These are phyloP conservation scores for Talaromyces stipitatus DNA, from an alignment of 495 filamentous ascomycete genomes.

Conservation along the genomic window DNA sequence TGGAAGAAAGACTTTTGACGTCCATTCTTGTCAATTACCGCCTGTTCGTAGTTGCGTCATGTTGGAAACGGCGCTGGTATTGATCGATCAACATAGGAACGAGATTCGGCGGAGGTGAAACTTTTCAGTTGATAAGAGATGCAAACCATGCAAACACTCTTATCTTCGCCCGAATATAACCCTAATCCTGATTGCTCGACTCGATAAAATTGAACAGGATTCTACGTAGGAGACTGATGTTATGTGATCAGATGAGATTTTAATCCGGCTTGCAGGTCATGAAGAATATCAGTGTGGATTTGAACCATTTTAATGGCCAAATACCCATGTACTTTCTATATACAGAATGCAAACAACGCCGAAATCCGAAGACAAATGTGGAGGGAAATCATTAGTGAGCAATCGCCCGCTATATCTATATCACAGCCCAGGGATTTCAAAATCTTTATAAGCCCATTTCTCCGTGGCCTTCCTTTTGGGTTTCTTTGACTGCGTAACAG, in stretches of 20 bases:
- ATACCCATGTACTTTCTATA: neutral
- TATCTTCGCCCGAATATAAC: neutral
- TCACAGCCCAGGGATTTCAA: constrained; percentile 48
- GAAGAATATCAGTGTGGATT: neutral
- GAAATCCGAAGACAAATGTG: neutral
- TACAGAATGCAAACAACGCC: neutral
- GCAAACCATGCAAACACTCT: constrained; percentile 7
- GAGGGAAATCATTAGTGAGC: no score
- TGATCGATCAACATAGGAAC: neutral
- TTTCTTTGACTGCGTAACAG: constrained; percentile 70
- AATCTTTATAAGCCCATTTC: constrained; percentile 97
- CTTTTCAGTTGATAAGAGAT: constrained; percentile 6
- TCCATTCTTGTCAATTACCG: constrained; percentile 25
- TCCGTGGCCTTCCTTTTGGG: constrained; percentile 71
- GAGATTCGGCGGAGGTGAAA: neutral
- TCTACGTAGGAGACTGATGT: no score
- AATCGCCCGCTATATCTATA: no score
- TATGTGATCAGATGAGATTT: no score
- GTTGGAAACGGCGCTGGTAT: neutral
- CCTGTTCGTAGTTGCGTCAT: neutral
- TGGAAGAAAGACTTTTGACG: constrained; percentile 42
- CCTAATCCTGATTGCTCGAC: neutral
- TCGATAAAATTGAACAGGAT: neutral
- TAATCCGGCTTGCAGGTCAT: no score
- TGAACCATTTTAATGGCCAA: neutral